A percentile compares a stretch with the other conserved stretches of the same genome.
These are phyloP conservation scores for Wickerhamomyces rabaulensis DNA, from an alignment of 805 yeast genomes.

Conservation along the genomic window DNA sequence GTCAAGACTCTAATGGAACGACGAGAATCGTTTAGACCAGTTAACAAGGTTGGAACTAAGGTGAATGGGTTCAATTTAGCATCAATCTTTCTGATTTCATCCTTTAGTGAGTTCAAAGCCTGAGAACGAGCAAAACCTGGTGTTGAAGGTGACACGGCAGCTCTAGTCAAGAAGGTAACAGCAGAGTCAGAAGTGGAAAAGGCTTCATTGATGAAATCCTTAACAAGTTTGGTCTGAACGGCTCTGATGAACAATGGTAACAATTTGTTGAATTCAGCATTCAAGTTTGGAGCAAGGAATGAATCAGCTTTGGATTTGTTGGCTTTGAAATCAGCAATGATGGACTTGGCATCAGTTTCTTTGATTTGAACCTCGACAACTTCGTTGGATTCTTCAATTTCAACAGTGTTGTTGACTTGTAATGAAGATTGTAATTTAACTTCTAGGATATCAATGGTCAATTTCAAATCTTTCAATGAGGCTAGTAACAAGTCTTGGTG, in stretches of 20 bases:
- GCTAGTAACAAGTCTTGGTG: conserved; percentile 35
- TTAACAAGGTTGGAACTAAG: conserved; percentile 51
- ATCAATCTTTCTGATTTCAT: conserved; percentile 27
- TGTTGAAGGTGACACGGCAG: conserved; percentile 48
- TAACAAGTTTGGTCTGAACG: conserved; percentile 23
- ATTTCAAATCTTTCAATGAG: conserved; percentile 30
- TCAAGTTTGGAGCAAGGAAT: conserved; percentile 31
- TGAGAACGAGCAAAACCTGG: conserved; percentile 54
- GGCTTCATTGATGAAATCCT: conserved; percentile 26
- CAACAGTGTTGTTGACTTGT: conserved; percentile 21
- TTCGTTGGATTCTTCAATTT: conserved; percentile 20
- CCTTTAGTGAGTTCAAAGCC: conserved; percentile 39
- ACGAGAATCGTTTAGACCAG: conserved; percentile 47
- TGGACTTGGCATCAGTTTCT: conserved; percentile 7
- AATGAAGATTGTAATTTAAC: conserved; percentile 66
- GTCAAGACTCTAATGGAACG: conserved; percentile 45
- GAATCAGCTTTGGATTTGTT: conserved; percentile 21
- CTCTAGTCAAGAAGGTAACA: conserved; percentile 55
- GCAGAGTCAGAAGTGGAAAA: conserved; percentile 38
- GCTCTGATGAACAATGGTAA: conserved; percentile 40
- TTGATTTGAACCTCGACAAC: conserved; percentile 10
- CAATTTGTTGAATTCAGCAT: conserved; percentile 37
- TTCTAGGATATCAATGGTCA: conserved; percentile 46
- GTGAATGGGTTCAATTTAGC: conserved; percentile 42
- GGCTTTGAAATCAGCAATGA: conserved; percentile 15